Evolutionary conservation across 805 yeast genomes (phyloP).

Genomic region (Lipomyces starkeyi): DNA sequence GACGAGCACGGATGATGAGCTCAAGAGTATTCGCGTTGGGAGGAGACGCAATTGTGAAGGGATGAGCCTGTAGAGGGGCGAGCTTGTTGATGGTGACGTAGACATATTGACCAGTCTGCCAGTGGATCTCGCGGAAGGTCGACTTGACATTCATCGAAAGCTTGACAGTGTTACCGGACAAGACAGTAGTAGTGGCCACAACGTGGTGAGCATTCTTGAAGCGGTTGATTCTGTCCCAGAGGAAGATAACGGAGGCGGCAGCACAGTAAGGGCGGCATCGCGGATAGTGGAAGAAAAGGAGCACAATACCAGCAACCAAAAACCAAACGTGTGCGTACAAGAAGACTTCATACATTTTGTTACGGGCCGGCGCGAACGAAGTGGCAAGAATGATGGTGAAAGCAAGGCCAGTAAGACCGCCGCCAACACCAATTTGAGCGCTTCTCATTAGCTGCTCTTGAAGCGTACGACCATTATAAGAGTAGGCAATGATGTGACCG

Average conservation of each 20-base stretch:
- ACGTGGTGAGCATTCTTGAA: constrained; percentile 35
- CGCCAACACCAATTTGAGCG: constrained; percentile 34
- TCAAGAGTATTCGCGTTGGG: constrained; percentile 38
- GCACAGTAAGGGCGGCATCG: constrained; percentile 36
- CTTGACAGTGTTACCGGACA: constrained; percentile 38
- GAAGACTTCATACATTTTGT: constrained; percentile 36
- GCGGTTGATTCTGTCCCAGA: constrained; percentile 38
- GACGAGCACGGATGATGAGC: constrained; percentile 44
- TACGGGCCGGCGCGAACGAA: constrained; percentile 38
- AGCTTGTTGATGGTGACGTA: constrained; percentile 36
- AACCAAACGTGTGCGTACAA: constrained; percentile 39
- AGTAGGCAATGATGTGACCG: constrained; percentile 35
- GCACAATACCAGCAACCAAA: constrained; percentile 35
- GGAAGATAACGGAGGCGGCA: constrained; percentile 35
- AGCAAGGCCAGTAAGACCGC: constrained; percentile 34
- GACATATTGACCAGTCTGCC: constrained; percentile 40
- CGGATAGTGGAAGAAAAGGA: constrained; percentile 38
- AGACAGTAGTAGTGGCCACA: constrained; percentile 24
- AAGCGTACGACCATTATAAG: constrained; percentile 27
- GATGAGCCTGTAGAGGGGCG: constrained; percentile 39
- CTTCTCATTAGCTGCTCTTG: constrained; percentile 31
- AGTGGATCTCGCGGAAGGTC: constrained; percentile 37
- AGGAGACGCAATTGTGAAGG: constrained; percentile 39
- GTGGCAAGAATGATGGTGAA: constrained; percentile 37
- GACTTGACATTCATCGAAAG: constrained; percentile 34